Evolutionary conservation across 805 yeast species (phyloP), one percentile per base, ranked within the genome.

Genomic region (Starmerella floricola): DNA sequence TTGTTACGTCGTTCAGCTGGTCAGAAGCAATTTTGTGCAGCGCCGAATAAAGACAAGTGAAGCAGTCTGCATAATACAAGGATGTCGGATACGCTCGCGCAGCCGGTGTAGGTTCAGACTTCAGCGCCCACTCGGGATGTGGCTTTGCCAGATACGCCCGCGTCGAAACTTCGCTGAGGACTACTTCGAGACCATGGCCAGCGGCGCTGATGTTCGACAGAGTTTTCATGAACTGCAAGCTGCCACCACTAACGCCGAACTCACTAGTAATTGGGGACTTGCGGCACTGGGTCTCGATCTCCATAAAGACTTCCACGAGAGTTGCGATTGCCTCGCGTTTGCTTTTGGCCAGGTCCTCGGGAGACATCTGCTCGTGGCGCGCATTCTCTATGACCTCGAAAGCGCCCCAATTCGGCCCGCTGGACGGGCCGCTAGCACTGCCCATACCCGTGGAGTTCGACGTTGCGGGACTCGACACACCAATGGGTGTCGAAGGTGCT

Each of bases 141-240:
- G 76, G 71, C 38, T 69, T 55, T 18, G 79, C 73, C 48, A 86
- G 63, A 94, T 95, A 76, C 28, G 66, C 64, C 2, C 85, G 85
- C 10, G 78, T 71, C 20, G 69, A 63, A 59, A 72, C 65, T 6
- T 62, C 64, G 2, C 63, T 61, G 44, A 84, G 73, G 3, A 76
- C 70, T 24, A 61, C 59, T 12, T 63, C 46, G 19, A 76, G 69
- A 15, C 81, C 75, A 12, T 65, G 66, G 36, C 68, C 67, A 55
- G 74, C 78, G 44, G 77, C 84, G 23, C 81, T 68, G 27, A 83
- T 65, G 40, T 74, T 73, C 34, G 84, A 67, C 39, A 85, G 62
- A 45, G 76, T 68, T 0, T 86, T 74, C 65, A 82, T 73, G 8
- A 77, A 62, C 44, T 80, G 88, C n/a, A 78, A 77, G 0, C 83